Evolutionary conservation across 805 yeast species (phyloP), one percentile per base, ranked within the genome.

Genomic region (Suhomyces emberorum): DNA sequence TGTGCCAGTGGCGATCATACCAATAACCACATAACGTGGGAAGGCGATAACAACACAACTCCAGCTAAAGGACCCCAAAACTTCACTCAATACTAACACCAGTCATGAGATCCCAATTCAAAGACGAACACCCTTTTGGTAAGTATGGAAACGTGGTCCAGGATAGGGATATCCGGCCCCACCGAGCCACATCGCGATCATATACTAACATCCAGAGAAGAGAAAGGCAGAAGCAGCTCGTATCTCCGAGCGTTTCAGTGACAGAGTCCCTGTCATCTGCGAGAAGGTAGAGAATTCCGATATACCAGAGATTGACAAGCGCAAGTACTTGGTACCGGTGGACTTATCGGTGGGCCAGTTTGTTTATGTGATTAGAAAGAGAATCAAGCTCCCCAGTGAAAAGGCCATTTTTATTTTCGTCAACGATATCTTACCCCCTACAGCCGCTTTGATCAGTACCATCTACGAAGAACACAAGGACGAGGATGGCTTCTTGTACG

Each of bases 381-480:
- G 98, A 62, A 89, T 93, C 63, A 85, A 85, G 71, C 76, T 93
- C 46, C 96, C 96, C 32, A 85, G 96, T 19, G 98, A 93, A 63
- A 89, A 91, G 81, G 98, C 98, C 29, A 91, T 93, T 47, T 93
- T 93, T 65, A 88, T 93, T 48, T 93, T 93, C 61, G 96, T 93
- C 46, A 91, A 93, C 58, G 98, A 93, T 61, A 88, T 93, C 39
- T 75, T 93, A 50, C 98, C 98, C 8, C 98, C 98, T 31, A 93
- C 98, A 3, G 97, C 98, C 15, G 95, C 98, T 12, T 76, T 93
- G 49, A 88, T 93, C 93, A 83, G 95, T 52, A 77, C 93, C 16
- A 84, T 93, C 46, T 93, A 93, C 58, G 95, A 89, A 54, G 97
- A 93, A 63, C 96, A 93, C 65, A 88, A 88, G 68, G 98, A 93